A percentile compares a stretch with the other conserved stretches of the same genome.
Conservation (phyloP, 805 yeast genomes). For the Pichia nanzhaoensis region DNA sequence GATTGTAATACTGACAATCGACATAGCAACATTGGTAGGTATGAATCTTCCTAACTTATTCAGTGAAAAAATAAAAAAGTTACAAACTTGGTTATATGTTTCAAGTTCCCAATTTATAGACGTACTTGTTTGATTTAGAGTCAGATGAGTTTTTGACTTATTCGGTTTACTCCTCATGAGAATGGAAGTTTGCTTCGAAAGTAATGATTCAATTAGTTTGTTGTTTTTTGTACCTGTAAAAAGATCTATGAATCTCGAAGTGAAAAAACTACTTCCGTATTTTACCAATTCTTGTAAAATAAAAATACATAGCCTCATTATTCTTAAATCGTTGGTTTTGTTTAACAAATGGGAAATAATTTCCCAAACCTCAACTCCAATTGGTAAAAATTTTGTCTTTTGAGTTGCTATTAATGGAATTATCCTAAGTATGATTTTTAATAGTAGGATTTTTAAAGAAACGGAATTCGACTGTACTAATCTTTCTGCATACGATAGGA, state of each 20-base stretch:
- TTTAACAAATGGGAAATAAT: conserved; percentile 25
- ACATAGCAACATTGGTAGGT: conserved; percentile 34
- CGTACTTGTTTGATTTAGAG: conserved; percentile 21
- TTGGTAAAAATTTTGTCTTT: conserved; percentile 38
- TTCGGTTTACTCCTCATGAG: neutral
- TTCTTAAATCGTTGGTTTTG: conserved; percentile 22
- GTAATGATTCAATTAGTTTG: conserved; percentile 8
- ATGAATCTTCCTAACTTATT: conserved; percentile 34
- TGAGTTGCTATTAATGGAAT: conserved; percentile 51
- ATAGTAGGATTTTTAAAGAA: conserved; percentile 45
- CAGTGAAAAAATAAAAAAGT: conserved; percentile 32
- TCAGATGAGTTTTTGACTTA: neutral
- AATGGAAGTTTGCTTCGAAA: conserved; percentile 11
- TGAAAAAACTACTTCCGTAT: conserved; percentile 41
- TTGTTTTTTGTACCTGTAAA: conserved; percentile 19
- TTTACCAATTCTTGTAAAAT: conserved; percentile 25
- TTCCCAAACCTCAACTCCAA: conserved; percentile 50
- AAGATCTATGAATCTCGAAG: conserved; percentile 40
- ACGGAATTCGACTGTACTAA: conserved; percentile 47
- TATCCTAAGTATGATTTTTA: conserved; percentile 39
- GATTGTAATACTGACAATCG: conserved; percentile 32
- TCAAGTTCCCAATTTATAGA: conserved; percentile 25
- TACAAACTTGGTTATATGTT: conserved; percentile 23
- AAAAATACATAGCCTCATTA: conserved; percentile 27
- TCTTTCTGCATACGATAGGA: conserved; percentile 64